phyloP scores from a whole-genome alignment of 2,329 filamentous ascomycete genomes.

The Cladosporium sp. region DNA sequence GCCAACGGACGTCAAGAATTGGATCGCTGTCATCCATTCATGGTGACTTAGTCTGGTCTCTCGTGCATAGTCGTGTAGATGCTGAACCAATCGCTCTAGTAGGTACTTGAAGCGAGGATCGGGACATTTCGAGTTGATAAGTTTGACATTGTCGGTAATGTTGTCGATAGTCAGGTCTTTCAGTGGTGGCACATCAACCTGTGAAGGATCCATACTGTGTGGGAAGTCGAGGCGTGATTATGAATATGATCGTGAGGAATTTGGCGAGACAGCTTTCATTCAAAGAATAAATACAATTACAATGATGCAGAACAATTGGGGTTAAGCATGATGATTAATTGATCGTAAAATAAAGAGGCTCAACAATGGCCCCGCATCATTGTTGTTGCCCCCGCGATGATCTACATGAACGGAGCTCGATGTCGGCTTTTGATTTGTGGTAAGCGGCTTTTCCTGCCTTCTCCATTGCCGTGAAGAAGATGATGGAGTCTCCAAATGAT shows the following conservation, averaged over 20 bases:
- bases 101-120: conserved; percentile 69
- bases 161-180: conserved; percentile 76
- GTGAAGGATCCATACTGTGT: conserved; percentile 44
- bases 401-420: not conserved
- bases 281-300: not conserved
- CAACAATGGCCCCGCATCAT: conserved; percentile 14
- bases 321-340: not conserved
- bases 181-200: conserved; percentile 53
- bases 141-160: conserved; percentile 73
- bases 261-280: not conserved
- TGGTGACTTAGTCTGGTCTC: conserved; percentile 73
- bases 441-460: conserved; percentile 8
- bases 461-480: conserved; percentile 4
- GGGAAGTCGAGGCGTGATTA: not conserved
- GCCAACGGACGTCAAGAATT: conserved; percentile 70
- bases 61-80: conserved; percentile 79
- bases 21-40: conserved; percentile 75
- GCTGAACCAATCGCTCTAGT: conserved; percentile 70
- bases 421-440: conserved; percentile 9
- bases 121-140: conserved; percentile 70
- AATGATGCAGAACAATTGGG: not conserved
- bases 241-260: not conserved
- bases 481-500: not conserved
- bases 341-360: not conserved
- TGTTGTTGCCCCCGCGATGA: conserved; percentile 2